A percentile compares a stretch with the other conserved stretches of the same genome.
phyloP scores from a whole-genome alignment of 2,329 filamentous ascomycete species.

The Nemania serpens region DNA sequence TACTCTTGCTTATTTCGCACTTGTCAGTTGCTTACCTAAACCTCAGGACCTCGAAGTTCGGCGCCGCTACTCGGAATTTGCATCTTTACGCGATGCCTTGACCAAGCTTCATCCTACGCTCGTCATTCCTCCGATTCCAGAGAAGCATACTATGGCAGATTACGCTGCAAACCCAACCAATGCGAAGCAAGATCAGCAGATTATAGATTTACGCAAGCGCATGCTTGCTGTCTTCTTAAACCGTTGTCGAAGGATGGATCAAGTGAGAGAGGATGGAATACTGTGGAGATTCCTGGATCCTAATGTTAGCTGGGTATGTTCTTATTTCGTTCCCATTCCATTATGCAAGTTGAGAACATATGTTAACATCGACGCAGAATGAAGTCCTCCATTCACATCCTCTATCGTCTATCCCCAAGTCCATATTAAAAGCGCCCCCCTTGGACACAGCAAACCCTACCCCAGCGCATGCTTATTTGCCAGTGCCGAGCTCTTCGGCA shows the following conservation, averaged over 20 bases:
- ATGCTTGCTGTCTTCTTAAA: slow-evolving; percentile 97
- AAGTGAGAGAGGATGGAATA: slow-evolving; percentile 88
- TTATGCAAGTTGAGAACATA: background rate
- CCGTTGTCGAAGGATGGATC: slow-evolving; percentile 88
- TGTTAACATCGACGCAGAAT: slow-evolving; percentile 60
- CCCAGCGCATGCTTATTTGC: slow-evolving; percentile 83
- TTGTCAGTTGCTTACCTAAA: slow-evolving; percentile 23
- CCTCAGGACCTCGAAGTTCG: slow-evolving; percentile 89
- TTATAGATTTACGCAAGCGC: slow-evolving; percentile 94
- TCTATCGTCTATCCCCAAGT: slow-evolving; percentile 89
- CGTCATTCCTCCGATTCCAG: slow-evolving; percentile 94
- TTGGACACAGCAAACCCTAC: slow-evolving; percentile 92
- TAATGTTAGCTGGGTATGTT: slow-evolving; percentile 91
- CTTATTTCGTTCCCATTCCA: slow-evolving; percentile 26
- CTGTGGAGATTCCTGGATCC: slow-evolving; percentile 98
- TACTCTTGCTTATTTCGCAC: background rate
- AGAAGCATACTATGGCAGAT: slow-evolving; percentile 98
- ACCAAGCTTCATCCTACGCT: slow-evolving; percentile 92
- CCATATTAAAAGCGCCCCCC: slow-evolving; percentile 92
- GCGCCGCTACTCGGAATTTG: slow-evolving; percentile 94
- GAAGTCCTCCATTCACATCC: slow-evolving; percentile 95
- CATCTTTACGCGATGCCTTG: slow-evolving; percentile 84
- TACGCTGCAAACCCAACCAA: slow-evolving; percentile 98
- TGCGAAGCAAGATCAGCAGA: slow-evolving; percentile 95
- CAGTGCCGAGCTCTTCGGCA: slow-evolving; percentile 81